Conservation (phyloP, 441 rosid species). For the Erysimum pusillum region DNA sequence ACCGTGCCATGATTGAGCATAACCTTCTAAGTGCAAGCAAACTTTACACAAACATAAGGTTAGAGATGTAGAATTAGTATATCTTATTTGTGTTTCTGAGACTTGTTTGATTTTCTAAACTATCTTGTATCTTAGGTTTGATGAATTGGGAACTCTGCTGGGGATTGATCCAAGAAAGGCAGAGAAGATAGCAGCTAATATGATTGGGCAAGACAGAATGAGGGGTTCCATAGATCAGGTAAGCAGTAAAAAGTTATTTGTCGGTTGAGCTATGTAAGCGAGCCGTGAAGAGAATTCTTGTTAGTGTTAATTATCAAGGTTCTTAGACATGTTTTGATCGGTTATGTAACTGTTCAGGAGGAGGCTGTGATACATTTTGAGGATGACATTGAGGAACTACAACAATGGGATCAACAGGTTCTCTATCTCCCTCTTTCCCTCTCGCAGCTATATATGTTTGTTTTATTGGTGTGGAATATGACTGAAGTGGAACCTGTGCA, state of each 20-base stretch:
- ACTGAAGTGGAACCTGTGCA: slow-evolving; percentile 45
- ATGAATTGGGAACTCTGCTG: slow-evolving; percentile 94
- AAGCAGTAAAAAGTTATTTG: slow-evolving; percentile 2
- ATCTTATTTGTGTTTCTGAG: slow-evolving; percentile 12
- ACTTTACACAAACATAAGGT: slow-evolving; percentile 97
- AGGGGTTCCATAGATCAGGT: slow-evolving; percentile 99
- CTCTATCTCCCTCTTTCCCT: slow-evolving; percentile 12
- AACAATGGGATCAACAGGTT: slow-evolving; percentile 99
- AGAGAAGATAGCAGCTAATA: slow-evolving; percentile 98
- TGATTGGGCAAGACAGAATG: slow-evolving; percentile 98
- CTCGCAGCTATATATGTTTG: background rate
- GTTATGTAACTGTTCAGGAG: slow-evolving; percentile 58
- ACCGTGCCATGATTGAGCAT: slow-evolving; percentile 99
- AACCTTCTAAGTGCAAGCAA: slow-evolving; percentile 98
- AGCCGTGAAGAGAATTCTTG: slow-evolving; percentile 11
- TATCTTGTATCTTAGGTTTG: slow-evolving; percentile 64
- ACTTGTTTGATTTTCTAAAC: slow-evolving; percentile 17
- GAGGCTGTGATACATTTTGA: slow-evolving; percentile 98
- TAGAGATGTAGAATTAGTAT: slow-evolving; percentile 30
- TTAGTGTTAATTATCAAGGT: background rate
- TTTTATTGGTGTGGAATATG: background rate
- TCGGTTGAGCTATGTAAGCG: background rate
- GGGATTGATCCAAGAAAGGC: slow-evolving; percentile 98
- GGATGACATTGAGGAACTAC: slow-evolving; percentile 95
- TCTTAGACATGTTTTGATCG: slow-evolving; percentile 7